Conservation (phyloP, 208 protist genomes). For the Acanthamoeba sp. region DNA sequence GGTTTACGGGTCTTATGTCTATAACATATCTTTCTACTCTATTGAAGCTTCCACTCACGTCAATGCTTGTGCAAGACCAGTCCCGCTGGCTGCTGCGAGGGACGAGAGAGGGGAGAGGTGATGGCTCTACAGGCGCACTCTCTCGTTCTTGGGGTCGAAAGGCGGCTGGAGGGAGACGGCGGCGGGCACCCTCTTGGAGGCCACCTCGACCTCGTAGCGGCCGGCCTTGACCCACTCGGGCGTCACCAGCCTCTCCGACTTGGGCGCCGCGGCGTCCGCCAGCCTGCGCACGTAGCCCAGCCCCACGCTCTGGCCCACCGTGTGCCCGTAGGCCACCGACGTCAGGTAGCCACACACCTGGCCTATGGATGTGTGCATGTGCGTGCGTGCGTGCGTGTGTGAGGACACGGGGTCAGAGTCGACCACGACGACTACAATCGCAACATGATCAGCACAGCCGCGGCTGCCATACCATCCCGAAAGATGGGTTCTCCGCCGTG, state of each 20-base stretch:
- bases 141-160: slow-evolving; percentile 36
- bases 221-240: slow-evolving; percentile 6
- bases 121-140: neutral
- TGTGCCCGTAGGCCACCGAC: neutral
- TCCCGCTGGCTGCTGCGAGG: no score
- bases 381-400: no score
- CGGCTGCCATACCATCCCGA: neutral
- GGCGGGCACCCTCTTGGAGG: neutral
- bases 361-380: neutral
- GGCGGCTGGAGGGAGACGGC: neutral
- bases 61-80: no score
- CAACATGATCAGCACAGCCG: no score
- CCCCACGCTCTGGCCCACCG: neutral
- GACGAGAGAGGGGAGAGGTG: neutral
- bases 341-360: slow-evolving; percentile 4
- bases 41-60: no score
- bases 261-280: neutral
- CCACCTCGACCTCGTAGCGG: slow-evolving; percentile 9
- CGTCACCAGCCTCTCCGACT: neutral
- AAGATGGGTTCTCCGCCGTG: slow-evolving; percentile 14
- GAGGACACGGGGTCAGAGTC: no score
- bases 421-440: no score
- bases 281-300: slow-evolving; percentile 12
- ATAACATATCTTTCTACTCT: no score
- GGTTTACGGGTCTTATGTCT: no score